phyloP scores from a whole-genome alignment of 2,329 filamentous ascomycete genomes.

The Fusarium veterinarium region DNA sequence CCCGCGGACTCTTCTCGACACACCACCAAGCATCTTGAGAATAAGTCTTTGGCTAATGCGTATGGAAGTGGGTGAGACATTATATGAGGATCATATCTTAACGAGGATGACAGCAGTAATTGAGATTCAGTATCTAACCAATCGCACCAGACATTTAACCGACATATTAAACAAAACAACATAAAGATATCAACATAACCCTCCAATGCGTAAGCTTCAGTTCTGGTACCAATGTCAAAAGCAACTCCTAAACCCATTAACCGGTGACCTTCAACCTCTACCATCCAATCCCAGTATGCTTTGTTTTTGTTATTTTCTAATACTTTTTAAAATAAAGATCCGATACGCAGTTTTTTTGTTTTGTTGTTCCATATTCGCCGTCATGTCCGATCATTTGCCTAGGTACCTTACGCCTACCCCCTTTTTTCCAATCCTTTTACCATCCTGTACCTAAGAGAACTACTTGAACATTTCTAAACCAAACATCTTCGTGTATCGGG shows the following conservation, averaged over 20 bases:
- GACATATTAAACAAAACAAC: neutral
- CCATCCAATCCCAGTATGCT: neutral
- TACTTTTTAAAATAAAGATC: neutral
- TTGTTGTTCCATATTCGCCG: slow-evolving; percentile 25
- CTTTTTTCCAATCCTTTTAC: neutral
- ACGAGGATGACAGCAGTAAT: neutral
- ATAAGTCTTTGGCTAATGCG: neutral
- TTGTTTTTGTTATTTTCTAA: slow-evolving; percentile 7
- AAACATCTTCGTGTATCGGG: slow-evolving; percentile 23
- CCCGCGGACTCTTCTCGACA: slow-evolving; percentile 68
- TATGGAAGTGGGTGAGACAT: neutral
- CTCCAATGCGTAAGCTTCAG: neutral
- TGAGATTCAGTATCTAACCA: neutral
- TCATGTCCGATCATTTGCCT: neutral
- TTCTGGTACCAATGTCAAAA: slow-evolving; percentile 10
- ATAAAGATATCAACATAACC: neutral
- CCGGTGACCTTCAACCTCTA: neutral
- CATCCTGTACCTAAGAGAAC: slow-evolving; percentile 4
- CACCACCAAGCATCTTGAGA: slow-evolving; percentile 67
- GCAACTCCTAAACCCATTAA: slow-evolving; percentile 26
- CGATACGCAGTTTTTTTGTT: slow-evolving; percentile 8
- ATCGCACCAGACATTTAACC: neutral
- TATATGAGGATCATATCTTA: neutral
- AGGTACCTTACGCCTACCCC: neutral
- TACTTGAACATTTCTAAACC: slow-evolving; percentile 5